phyloP scores from a whole-genome alignment of 2,329 filamentous ascomycete genomes.

The Davidsoniella virescens region DNA sequence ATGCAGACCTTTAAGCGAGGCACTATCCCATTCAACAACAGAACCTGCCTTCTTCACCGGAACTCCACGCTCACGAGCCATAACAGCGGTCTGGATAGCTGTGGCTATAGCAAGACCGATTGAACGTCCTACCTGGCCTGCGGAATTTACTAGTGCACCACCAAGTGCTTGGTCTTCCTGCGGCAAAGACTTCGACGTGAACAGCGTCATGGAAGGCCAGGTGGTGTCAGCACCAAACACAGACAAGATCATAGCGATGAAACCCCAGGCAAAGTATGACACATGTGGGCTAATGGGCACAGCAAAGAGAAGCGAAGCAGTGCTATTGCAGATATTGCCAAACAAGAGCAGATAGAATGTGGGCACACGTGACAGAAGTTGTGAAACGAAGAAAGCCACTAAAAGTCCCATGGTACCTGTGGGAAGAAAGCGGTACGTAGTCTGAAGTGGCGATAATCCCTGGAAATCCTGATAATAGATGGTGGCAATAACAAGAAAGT shows the following conservation, averaged over 20 bases:
- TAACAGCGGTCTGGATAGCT: constrained; percentile 46
- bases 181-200: constrained; percentile 46
- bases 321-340: constrained; percentile 38
- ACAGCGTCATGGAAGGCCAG: constrained; percentile 49
- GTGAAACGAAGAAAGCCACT: constrained; percentile 39
- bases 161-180: constrained; percentile 50
- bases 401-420: constrained; percentile 43
- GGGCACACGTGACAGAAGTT: constrained; percentile 39
- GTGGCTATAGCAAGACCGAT: constrained; percentile 51
- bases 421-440: constrained; percentile 52
- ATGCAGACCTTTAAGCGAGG: constrained; percentile 32
- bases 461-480: constrained; percentile 57
- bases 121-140: constrained; percentile 47
- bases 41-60: constrained; percentile 28
- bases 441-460: constrained; percentile 43
- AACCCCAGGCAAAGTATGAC: constrained; percentile 50
- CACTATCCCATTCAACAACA: constrained; percentile 26
- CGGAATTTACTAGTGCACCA: constrained; percentile 50
- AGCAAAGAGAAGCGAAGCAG: constrained; percentile 45
- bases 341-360: constrained; percentile 40
- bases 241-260: constrained; percentile 48
- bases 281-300: constrained; percentile 43
- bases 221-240: constrained; percentile 52
- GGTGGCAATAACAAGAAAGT: constrained; percentile 49
- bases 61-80: constrained; percentile 31